A percentile compares a stretch with the other conserved stretches of the same genome.
phyloP scores from a whole-genome alignment of 2,329 filamentous ascomycete species.

The Cordyceps tenuipes region DNA sequence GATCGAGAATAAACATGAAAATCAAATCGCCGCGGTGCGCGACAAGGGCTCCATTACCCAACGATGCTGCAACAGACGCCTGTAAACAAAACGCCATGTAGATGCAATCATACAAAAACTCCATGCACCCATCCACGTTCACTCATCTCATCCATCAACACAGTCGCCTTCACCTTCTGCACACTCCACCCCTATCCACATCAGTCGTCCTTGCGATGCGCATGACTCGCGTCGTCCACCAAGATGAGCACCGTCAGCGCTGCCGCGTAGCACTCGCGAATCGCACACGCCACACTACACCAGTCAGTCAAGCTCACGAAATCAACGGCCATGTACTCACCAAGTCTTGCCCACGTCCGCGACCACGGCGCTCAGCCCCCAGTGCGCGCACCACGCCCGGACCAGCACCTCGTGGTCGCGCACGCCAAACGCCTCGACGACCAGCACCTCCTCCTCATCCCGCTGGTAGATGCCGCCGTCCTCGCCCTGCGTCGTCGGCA shows the following conservation, averaged over 20 bases:
- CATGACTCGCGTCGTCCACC: slow-evolving; percentile 36
- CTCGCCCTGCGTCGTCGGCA: slow-evolving; percentile 20
- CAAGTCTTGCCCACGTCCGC: slow-evolving; percentile 62
- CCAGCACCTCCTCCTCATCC: slow-evolving; percentile 58
- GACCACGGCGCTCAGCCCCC: slow-evolving; percentile 63
- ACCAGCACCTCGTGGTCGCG: slow-evolving; percentile 69
- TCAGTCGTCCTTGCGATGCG: not conserved
- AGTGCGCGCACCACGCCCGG: slow-evolving; percentile 68
- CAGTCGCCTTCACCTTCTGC: no score
- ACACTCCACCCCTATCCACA: not conserved
- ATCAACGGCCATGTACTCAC: no score
- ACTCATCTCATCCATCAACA: not conserved
- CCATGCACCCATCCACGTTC: not conserved
- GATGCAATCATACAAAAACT: no score
- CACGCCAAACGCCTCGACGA: slow-evolving; percentile 65
- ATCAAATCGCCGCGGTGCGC: no score
- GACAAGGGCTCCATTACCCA: no score
- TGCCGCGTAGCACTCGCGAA: slow-evolving; percentile 67
- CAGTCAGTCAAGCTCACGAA: not conserved
- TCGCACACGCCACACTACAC: slow-evolving; percentile 60
- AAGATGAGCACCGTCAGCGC: slow-evolving; percentile 65
- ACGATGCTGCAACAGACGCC: no score
- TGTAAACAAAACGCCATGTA: no score
- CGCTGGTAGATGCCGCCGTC: slow-evolving; percentile 28
- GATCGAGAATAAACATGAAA: no score